Conservation (phyloP, 352 stramenopile species). For the Peronosclerospora sorghi region DNA sequence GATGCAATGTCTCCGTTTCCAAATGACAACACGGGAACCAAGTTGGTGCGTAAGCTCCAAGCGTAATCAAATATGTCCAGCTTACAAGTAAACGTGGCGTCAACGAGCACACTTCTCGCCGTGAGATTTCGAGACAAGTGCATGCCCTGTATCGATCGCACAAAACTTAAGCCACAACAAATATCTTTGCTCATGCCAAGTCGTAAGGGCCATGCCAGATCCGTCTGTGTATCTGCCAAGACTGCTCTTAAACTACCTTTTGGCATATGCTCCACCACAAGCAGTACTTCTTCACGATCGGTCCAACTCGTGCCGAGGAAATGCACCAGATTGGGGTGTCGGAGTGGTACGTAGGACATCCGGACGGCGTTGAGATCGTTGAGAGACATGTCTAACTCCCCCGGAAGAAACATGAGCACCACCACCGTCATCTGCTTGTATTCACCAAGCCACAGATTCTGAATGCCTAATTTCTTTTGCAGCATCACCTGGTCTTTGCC, state of each 20-base stretch:
- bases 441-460: constrained; percentile 40
- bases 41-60: constrained; percentile 31
- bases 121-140: constrained; percentile 42
- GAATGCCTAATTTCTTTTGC: constrained; percentile 40
- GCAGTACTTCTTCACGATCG: constrained; percentile 42
- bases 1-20: constrained; percentile 46
- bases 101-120: constrained; percentile 45
- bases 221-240: constrained; percentile 31
- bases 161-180: constrained; percentile 33
- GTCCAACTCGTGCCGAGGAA: constrained; percentile 55
- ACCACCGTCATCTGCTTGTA: constrained; percentile 40
- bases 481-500: constrained; percentile 33
- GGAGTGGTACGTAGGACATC: constrained; percentile 43
- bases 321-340: constrained; percentile 52
- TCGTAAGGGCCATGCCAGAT: constrained; percentile 41
- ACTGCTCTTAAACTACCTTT: constrained; percentile 52
- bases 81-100: constrained; percentile 52
- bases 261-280: constrained; percentile 72
- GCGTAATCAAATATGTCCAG: constrained; percentile 69
- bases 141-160: constrained; percentile 27
- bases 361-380: constrained; percentile 37
- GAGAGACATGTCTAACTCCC: constrained; percentile 23
- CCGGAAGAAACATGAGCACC: constrained; percentile 36
- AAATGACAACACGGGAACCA: constrained; percentile 29
- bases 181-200: constrained; percentile 45